Evolutionary conservation across 352 stramenopile species (phyloP), one percentile per base, ranked within the genome.

Genomic region (Elongisporangium undulatum): DNA sequence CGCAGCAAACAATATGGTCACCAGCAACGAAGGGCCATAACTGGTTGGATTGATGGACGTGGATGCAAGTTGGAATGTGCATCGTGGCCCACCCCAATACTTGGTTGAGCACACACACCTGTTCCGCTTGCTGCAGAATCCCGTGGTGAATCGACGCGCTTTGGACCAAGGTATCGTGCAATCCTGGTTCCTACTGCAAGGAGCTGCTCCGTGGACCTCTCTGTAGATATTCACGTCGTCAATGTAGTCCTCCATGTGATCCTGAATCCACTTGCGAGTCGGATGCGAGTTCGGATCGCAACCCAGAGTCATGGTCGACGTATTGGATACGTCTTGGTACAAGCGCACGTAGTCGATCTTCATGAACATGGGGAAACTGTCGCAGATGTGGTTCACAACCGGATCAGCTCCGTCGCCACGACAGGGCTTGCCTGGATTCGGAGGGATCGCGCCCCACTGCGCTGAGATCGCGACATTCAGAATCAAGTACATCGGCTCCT

Each of bases 401-500:
- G 62, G 41, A 26, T 79, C 49, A n/a, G 75, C 69, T n/a, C 79
- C 81, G 53, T 89, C 68, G 26, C 79, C 77, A 9, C 82, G 79
- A 29, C 80, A 90, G 1, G 71, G 67, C 23, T 82, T 68, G 20
- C 75, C 79, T 0, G 67, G 62, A 56, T 92, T 89, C 9, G 79
- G 80, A 7, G 81, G 82, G 51, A 68, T 70, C 12, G 81, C 67
- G 0, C 78, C 90, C 95, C 95, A 98, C 59, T 87, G 68, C 19
- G 74, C 72, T 17, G 87, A 96, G 26, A 98, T 65, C 0, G 95
- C 95, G 22, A 96, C 96, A 74, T 98, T 98, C 53, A 98, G 68
- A 57, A 98, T 82, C 61, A 98, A 74, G 71, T 98, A 98, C 73
- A 91, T 94, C 8, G 95, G 93, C 64, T 98, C 95, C 48, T 93